Conservation (phyloP, 495 filamentous ascomycete species). For the Xylaria scruposa region DNA sequence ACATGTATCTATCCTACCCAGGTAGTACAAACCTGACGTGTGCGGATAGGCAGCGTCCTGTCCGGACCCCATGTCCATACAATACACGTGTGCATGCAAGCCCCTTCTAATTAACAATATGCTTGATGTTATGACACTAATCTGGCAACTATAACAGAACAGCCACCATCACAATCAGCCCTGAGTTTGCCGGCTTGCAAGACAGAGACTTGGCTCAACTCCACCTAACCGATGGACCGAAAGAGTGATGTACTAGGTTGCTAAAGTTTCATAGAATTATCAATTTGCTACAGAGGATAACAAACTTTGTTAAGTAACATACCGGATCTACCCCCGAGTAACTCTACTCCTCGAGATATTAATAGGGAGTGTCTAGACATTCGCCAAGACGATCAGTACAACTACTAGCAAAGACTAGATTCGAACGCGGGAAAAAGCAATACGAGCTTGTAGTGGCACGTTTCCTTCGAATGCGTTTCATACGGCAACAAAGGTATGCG, state of each 20-base stretch:
- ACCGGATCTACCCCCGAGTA: background rate
- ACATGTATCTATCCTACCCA: no score
- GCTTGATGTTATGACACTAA: background rate
- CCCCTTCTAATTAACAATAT: background rate
- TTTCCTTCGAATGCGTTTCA: background rate
- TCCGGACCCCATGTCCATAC: background rate
- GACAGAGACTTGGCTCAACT: background rate
- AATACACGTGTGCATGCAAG: slow-evolving; percentile 7
- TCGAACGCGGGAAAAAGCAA: background rate
- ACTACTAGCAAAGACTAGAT: slow-evolving; percentile 2
- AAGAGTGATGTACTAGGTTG: background rate
- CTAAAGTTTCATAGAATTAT: background rate
- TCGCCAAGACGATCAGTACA: background rate
- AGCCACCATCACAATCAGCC: background rate
- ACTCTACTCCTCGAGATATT: background rate
- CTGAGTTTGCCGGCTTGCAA: background rate
- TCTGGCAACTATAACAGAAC: background rate
- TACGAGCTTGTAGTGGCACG: slow-evolving; percentile 4
- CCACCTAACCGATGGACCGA: background rate
- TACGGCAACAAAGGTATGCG: background rate
- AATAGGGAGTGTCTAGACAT: background rate
- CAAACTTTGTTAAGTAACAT: background rate
- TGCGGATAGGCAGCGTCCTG: background rate
- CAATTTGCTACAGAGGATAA: background rate
- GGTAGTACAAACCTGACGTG: background rate